Conservation (phyloP, 129 eudicot genomes). For the Solidago caesia region DNA sequence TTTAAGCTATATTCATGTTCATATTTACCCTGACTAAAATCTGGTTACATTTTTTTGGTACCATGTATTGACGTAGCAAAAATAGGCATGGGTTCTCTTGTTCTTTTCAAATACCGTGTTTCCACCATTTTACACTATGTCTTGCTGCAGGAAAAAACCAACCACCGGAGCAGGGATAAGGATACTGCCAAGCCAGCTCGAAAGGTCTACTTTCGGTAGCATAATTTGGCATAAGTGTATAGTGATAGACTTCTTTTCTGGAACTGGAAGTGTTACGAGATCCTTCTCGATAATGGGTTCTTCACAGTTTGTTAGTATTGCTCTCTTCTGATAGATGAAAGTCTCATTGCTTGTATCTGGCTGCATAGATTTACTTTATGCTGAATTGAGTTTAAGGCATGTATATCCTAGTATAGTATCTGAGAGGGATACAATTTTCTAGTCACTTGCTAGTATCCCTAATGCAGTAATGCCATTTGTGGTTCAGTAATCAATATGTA, state of each 20-base stretch:
- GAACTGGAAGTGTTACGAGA: background rate
- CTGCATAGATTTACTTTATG: background rate
- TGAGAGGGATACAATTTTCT: no score
- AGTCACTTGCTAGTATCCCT: no score
- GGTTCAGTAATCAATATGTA: no score
- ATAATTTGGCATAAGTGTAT: constrained; percentile 7
- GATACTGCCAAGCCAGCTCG: constrained; percentile 25
- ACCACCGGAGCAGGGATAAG: constrained; percentile 30
- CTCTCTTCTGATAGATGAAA: background rate
- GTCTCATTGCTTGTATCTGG: background rate
- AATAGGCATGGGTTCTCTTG: background rate
- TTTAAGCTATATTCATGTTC: no score
- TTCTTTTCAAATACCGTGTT: background rate
- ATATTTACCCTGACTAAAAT: background rate
- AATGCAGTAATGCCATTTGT: no score
- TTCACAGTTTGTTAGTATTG: background rate
- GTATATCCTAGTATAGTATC: no score
- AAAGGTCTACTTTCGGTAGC: constrained; percentile 51
- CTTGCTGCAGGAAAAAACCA: constrained; percentile 38
- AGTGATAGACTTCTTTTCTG: background rate
- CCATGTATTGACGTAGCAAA: background rate
- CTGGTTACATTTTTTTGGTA: background rate
- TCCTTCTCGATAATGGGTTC: background rate
- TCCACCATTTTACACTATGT: background rate
- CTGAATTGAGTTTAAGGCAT: background rate